Evolutionary conservation across 1,284 basidiomycete genomes (phyloP).

Genomic region (Mycena citricolor): DNA sequence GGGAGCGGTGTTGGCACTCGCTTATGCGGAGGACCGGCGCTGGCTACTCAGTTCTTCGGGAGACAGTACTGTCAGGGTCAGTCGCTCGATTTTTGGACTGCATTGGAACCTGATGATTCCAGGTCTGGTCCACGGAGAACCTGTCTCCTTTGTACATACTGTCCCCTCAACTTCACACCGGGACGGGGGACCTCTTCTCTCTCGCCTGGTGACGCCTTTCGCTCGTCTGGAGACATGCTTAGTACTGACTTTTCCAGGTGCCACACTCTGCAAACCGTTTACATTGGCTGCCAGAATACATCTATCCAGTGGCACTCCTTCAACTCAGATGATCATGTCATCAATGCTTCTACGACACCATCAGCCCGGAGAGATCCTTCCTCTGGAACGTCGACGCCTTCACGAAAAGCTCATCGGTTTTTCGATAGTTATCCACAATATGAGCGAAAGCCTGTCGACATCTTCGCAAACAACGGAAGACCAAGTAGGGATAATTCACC

Average conservation of each 20-base stretch:
- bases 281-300: slow-evolving; percentile 89
- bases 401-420: slow-evolving; percentile 72
- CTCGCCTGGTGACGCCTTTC: slow-evolving; percentile 89
- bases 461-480: slow-evolving; percentile 53
- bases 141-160: slow-evolving; percentile 77
- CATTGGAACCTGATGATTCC: slow-evolving; percentile 9
- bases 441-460: slow-evolving; percentile 61
- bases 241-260: too few relatives aligned
- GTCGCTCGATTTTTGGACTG: slow-evolving; percentile 23
- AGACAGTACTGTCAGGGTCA: slow-evolving; percentile 81
- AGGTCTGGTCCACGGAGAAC: slow-evolving; percentile 85
- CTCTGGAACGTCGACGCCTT: slow-evolving; percentile 51
- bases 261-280: slow-evolving; percentile 67
- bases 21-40: slow-evolving; percentile 70
- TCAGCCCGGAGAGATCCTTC: slow-evolving; percentile 15
- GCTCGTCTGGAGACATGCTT: too few relatives aligned
- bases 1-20: slow-evolving; percentile 82
- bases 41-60: slow-evolving; percentile 90
- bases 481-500: slow-evolving; percentile 18
- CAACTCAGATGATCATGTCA: slow-evolving; percentile 24
- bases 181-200: slow-evolving; percentile 89
- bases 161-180: slow-evolving; percentile 80
- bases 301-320: slow-evolving; percentile 85
- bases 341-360: background rate
- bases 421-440: slow-evolving; percentile 79